Evolutionary conservation across 257 asterid genomes (phyloP).

Genomic region (Schizonepeta tenuifolia): DNA sequence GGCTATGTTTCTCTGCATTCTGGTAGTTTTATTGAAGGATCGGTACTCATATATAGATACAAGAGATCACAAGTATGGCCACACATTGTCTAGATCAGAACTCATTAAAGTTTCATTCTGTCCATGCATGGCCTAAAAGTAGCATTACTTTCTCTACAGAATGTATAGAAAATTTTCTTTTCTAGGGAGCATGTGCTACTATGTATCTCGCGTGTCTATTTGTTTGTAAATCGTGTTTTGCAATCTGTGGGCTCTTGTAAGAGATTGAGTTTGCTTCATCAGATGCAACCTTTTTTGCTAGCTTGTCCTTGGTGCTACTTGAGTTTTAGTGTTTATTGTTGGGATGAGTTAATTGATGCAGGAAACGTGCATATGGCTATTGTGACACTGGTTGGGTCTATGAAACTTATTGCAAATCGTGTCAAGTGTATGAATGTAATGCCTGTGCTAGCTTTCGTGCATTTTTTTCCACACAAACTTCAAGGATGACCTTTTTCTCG

Average conservation of each 20-base stretch:
- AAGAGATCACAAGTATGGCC: slow-evolving; percentile 17
- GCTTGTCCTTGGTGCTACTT: slow-evolving; percentile 22
- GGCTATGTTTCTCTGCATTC: slow-evolving; percentile 30
- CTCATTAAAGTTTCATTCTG: not conserved
- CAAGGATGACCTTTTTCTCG: not conserved
- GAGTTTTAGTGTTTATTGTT: slow-evolving; percentile 14
- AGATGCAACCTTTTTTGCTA: slow-evolving; percentile 9
- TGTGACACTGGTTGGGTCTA: not conserved
- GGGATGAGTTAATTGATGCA: not conserved
- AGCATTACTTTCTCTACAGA: not conserved
- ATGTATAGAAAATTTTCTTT: not conserved
- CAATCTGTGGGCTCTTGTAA: not conserved
- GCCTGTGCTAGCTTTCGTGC: slow-evolving; percentile 2
- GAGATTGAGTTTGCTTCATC: slow-evolving; percentile 19
- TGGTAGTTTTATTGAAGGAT: slow-evolving; percentile 11
- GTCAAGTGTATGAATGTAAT: slow-evolving; percentile 20
- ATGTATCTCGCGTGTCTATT: not conserved
- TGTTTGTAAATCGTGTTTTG: not conserved
- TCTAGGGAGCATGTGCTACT: not conserved
- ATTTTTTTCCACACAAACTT: not conserved
- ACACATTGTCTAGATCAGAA: not conserved
- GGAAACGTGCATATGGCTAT: not conserved
- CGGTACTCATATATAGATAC: not conserved
- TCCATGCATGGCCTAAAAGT: slow-evolving; percentile 13
- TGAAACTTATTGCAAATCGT: not conserved